A percentile compares a stretch with the other conserved stretches of the same genome.
phyloP scores from a whole-genome alignment of 129 eudicot genomes.

The Flaveria bidentis region DNA sequence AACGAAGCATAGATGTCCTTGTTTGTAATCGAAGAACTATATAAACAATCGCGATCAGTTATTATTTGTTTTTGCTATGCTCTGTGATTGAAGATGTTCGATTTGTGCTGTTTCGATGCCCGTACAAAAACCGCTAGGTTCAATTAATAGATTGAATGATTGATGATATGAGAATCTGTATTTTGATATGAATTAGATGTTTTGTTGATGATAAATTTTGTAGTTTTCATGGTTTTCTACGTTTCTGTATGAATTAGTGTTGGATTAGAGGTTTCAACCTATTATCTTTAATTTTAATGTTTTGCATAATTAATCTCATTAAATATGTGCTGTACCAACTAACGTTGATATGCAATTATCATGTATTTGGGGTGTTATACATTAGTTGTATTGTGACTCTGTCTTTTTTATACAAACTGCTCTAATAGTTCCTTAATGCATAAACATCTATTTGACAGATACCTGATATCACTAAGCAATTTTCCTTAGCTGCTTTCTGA shows the following conservation, averaged over 20 bases:
- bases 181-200: neutral
- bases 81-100: too few relatives aligned
- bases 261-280: too few relatives aligned
- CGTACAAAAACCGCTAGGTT: neutral
- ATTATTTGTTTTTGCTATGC: too few relatives aligned
- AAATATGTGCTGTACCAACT: too few relatives aligned
- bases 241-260: too few relatives aligned
- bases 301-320: too few relatives aligned
- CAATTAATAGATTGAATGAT: neutral
- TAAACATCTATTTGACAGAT: conserved; percentile 28
- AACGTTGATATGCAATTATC: too few relatives aligned
- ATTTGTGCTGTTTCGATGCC: neutral
- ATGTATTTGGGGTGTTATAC: neutral
- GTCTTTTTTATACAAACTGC: too few relatives aligned
- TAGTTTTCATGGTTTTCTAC: neutral
- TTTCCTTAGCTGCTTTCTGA: conserved; percentile 18
- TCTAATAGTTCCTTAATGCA: neutral
- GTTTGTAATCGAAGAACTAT: too few relatives aligned
- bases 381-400: neutral
- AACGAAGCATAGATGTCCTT: too few relatives aligned
- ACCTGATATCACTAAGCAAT: neutral
- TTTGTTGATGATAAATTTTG: neutral
- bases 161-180: conserved; percentile 4
- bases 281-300: too few relatives aligned
- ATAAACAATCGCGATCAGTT: too few relatives aligned